phyloP scores from a whole-genome alignment of 75 land plant genomes.

The Cryptomeria japonica region DNA sequence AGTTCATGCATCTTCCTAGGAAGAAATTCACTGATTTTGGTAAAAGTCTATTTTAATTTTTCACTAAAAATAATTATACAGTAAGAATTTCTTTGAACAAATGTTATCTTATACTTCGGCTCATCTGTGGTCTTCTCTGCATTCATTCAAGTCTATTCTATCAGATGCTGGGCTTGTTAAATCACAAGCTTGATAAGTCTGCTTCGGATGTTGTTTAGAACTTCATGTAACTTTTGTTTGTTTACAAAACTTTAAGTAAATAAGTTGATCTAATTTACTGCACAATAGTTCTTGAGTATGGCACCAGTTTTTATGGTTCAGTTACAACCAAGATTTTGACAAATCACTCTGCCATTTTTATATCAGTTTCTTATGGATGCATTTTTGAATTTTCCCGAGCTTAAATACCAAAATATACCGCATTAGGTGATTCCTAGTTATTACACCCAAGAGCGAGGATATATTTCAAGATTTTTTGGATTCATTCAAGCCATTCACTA shows the following conservation, averaged over 20 bases:
- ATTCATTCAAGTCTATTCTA: neutral
- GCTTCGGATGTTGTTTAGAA: neutral
- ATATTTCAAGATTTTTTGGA: too few species aligned
- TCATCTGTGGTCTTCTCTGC: neutral
- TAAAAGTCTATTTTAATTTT: constrained; percentile 29
- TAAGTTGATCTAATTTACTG: neutral
- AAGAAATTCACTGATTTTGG: constrained; percentile 85
- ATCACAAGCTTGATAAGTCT: neutral
- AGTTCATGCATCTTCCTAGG: constrained; percentile 82
- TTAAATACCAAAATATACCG: neutral
- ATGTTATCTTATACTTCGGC: neutral
- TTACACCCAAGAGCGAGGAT: neutral
- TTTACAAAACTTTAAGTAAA: neutral
- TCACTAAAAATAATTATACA: neutral
- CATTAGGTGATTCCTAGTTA: neutral
- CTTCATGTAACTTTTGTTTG: neutral
- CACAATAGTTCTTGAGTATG: neutral
- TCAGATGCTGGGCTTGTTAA: neutral
- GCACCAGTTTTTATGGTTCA: neutral
- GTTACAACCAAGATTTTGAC: neutral
- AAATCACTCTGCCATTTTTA: neutral
- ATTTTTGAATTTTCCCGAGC: neutral
- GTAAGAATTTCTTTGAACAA: neutral
- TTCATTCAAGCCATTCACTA: neutral
- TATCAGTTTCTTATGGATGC: neutral